Evolutionary conservation across 176 grass and related monocot species (phyloP), one percentile per base, ranked within the genome.

Genomic region (Guadua angustifolia): DNA sequence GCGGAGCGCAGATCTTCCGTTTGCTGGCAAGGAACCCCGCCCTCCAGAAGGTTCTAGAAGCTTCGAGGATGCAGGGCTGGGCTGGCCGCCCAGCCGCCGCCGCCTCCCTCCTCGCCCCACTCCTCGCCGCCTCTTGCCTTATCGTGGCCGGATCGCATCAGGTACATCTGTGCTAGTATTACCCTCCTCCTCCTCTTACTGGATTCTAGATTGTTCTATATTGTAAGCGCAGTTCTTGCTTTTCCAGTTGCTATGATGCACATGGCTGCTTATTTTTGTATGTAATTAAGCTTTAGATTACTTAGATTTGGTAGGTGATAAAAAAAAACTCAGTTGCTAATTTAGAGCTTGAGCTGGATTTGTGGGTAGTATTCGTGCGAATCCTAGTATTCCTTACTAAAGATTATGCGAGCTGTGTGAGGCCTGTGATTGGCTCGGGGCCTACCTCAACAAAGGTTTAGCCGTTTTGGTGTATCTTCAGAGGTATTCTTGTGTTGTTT

Each of bases 121-220:
- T 86, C 10, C 38, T 90, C 46, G 69, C 39, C 13, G 35, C 59
- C 7, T 86, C 65, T 50, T 73, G 25, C 3, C 56, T 86, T 66
- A 57, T 66, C n/a, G 88, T 58, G 38, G n/a, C 49, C 9, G 73
- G 35, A 78, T 82, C 83, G 7, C 66, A 62, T 73, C 83, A 90
- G 73, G 88, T 90, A 66, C 64, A 38, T 71, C 66, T 59, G 15
- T 52, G 5, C 9, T 40, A 50, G 39, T 13, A 8, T 24, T 69
- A 7, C 6, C 10, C 44, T 36, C 19, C 40, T 1, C 29, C 15
- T 38, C 36, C 13, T 61, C n/a, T 35, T 9, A 15, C 26, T 46
- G 62, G 58, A 62, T 42, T 89, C 32, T 53, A 74, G 21, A 69
- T 84, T 74, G 50, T 42, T 89, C 32, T 53, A 74, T 16, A 69